phyloP scores from a whole-genome alignment of 192 early-diverging fungal genomes.

The Backusella australiensis region DNA sequence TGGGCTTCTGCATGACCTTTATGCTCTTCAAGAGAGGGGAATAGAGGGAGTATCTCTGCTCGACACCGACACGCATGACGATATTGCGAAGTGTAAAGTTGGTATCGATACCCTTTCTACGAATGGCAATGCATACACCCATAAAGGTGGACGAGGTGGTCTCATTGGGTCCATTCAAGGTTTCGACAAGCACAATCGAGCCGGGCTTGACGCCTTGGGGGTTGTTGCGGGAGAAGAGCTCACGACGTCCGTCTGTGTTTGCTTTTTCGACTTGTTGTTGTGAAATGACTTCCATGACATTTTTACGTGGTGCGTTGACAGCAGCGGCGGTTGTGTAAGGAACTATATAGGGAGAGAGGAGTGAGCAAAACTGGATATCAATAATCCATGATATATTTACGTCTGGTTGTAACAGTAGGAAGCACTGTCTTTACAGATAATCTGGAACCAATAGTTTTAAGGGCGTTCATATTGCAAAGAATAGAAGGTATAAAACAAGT shows the following conservation, averaged over 20 bases:
- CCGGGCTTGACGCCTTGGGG: slow-evolving; percentile 58
- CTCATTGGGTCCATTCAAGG: slow-evolving; percentile 52
- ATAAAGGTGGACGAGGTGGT: slow-evolving; percentile 59
- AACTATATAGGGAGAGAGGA: neutral
- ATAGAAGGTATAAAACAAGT: neutral
- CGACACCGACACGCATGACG: slow-evolving; percentile 73
- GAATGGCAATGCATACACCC: slow-evolving; percentile 72
- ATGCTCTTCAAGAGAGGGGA: slow-evolving; percentile 77
- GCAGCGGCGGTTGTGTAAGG: slow-evolving; percentile 17
- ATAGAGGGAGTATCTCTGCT: slow-evolving; percentile 70
- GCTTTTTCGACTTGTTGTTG: slow-evolving; percentile 58
- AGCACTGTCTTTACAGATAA: neutral
- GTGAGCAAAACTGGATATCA: neutral
- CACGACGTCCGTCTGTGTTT: slow-evolving; percentile 54
- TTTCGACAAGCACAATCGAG: slow-evolving; percentile 68
- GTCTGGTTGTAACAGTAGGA: neutral
- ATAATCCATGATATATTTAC: neutral
- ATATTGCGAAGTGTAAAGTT: slow-evolving; percentile 78
- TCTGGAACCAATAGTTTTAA: slow-evolving; percentile 4
- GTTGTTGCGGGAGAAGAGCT: slow-evolving; percentile 60
- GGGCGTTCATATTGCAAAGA: slow-evolving; percentile 14
- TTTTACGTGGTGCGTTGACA: slow-evolving; percentile 32
- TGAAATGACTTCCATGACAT: slow-evolving; percentile 65
- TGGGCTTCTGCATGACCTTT: slow-evolving; percentile 53
- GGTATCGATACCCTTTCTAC: slow-evolving; percentile 70